Percentiles rank a stretch among this genome's conserved stretches.
Conservation (phyloP, 75 land plant genomes). For the Picea glauca region DNA sequence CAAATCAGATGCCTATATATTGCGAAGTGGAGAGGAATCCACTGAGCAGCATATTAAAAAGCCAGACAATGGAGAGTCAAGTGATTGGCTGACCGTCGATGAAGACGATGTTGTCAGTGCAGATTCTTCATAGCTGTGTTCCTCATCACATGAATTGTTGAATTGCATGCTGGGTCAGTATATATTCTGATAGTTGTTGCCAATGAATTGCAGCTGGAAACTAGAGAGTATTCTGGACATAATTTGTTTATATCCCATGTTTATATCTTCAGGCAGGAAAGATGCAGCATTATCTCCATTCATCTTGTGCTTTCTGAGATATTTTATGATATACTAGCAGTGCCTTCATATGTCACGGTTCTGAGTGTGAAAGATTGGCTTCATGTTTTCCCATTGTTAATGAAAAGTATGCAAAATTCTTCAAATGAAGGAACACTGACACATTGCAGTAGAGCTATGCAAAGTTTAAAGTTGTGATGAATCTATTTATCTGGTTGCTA, state of each 20-base stretch:
- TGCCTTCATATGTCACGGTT: neutral
- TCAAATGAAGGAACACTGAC: neutral
- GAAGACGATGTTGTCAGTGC: conserved; percentile 9
- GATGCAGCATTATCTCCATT: neutral
- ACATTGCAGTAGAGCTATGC: neutral
- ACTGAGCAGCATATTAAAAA: neutral
- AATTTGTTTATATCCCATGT: neutral
- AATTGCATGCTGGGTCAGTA: neutral
- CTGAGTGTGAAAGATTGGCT: neutral
- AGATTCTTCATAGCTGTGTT: conserved; percentile 5
- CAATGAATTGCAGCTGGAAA: neutral
- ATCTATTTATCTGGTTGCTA: neutral
- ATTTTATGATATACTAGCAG: neutral
- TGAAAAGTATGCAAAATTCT: neutral
- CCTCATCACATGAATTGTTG: neutral
- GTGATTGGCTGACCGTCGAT: conserved; percentile 8
- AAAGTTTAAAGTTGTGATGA: neutral
- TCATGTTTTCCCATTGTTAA: conserved; percentile 1
- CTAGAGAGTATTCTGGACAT: neutral
- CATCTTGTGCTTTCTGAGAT: neutral
- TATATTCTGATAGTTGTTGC: neutral
- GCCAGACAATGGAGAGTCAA: conserved; percentile 8
- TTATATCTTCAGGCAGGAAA: conserved; percentile 1
- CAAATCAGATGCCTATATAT: neutral
- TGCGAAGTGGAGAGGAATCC: conserved; percentile 3